These are phyloP conservation scores for Coccomyxa sp. DNA, from an alignment of 139 green algal species.

Conservation along the genomic window DNA sequence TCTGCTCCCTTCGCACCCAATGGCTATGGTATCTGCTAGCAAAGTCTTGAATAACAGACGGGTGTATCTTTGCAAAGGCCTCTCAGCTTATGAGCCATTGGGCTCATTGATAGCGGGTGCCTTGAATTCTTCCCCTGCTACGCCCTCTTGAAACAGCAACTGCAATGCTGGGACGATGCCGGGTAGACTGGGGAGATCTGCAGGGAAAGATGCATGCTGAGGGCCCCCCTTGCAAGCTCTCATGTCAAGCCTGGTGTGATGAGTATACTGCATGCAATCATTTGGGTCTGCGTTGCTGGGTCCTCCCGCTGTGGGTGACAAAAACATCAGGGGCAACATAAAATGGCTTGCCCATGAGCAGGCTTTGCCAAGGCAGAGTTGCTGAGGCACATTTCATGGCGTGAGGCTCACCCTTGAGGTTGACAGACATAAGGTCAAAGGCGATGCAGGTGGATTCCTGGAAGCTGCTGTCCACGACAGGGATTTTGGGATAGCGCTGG, in stretches of 20 bases:
- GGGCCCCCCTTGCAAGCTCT: no score
- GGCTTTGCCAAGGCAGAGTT: not conserved
- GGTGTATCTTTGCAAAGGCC: no score
- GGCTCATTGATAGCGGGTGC: no score
- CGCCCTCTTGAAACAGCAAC: conserved; percentile 57
- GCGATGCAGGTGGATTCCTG: conserved; percentile 57
- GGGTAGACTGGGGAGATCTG: conserved; percentile 57
- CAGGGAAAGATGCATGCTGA: not conserved
- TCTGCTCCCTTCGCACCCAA: not conserved
- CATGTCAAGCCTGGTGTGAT: no score
- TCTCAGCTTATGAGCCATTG: no score
- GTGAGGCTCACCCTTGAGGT: conserved; percentile 45
- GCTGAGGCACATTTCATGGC: not conserved
- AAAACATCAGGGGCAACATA: no score
- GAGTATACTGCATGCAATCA: no score
- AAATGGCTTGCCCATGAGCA: not conserved
- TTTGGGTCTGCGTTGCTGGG: no score
- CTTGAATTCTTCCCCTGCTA: not conserved
- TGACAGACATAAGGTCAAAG: conserved; percentile 95
- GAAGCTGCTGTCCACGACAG: conserved; percentile 47
- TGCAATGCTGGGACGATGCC: conserved; percentile 47
- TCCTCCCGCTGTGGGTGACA: no score
- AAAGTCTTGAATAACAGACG: no score
- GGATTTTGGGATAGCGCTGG: conserved; percentile 84
- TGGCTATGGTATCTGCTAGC: no score